Evolutionary conservation across 2,329 filamentous ascomycete genomes (phyloP), one percentile per base, ranked within the genome.

Genomic region (Aspergillus fructus): DNA sequence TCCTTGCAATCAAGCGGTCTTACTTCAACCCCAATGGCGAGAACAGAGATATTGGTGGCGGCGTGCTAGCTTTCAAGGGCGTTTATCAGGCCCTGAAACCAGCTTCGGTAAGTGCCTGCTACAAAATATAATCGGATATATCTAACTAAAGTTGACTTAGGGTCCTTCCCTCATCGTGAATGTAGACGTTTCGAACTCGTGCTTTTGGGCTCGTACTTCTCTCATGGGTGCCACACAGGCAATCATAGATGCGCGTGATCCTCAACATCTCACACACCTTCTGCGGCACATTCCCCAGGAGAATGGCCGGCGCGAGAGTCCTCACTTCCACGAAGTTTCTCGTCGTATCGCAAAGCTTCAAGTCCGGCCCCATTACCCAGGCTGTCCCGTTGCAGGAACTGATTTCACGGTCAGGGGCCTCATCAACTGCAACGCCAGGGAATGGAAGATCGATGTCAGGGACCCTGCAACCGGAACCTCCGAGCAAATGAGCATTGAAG

Each of bases 151-250:
- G 71, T 33, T 15, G 37, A 15, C 59, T n/a, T 68, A 82, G 68
- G 81, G 84, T 33, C 82, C 84, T 24, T 85, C 85, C 8, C 80
- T 97, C 5, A 85, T 89, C 0, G 78, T 99, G 70, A 97, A 97
- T 65, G 86, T 96, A 11, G 93, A 99, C 67, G 89, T 96, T 30
- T 89, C 93, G 56, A 96, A 97, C 69, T 90, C 91, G 0, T 90
- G 89, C 12, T 99, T 99, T 77, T 97, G 90, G 89, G 81, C 79
- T 34, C 72, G 71, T 11, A 73, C 63, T n/a, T 67, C 68, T 8
- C 63, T 78, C 13, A 64, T 74, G 23, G 68, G 69, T 15, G 66
- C 71, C 8, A 72, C 76, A 17, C 66, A 73, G 53, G 68, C 69
- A 8, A 62, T 75, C 11, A 63, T 72, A 4, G 67, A 70, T 15